Evolutionary conservation across 345 rosid genomes (phyloP).

Genomic region (Salix dunnii): DNA sequence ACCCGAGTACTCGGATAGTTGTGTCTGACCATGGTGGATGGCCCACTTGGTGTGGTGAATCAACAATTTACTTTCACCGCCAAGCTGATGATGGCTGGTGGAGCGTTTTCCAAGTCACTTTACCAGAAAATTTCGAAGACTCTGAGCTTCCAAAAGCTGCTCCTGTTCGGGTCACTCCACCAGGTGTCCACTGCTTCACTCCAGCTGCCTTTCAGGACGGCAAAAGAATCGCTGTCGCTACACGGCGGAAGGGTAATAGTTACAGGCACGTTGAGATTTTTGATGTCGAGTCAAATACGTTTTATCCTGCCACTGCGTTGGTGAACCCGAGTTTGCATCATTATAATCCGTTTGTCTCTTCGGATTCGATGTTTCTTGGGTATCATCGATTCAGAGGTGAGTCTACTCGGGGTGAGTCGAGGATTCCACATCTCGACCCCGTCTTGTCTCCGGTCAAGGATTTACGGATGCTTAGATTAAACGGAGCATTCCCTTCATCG

Average conservation of each 20-base stretch:
- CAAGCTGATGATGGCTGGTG: slow-evolving; percentile 88
- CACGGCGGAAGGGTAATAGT: slow-evolving; percentile 44
- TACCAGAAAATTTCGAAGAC: slow-evolving; percentile 28
- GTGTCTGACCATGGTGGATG: slow-evolving; percentile 68
- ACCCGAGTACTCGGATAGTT: slow-evolving; percentile 47
- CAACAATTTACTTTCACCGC: slow-evolving; percentile 69
- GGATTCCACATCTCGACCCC: slow-evolving; percentile 58
- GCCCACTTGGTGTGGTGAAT: slow-evolving; percentile 83
- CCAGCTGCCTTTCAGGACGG: slow-evolving; percentile 70
- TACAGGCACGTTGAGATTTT: slow-evolving; percentile 72
- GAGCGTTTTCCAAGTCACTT: slow-evolving; percentile 61
- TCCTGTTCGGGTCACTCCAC: slow-evolving; percentile 65
- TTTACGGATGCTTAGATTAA: slow-evolving; percentile 54
- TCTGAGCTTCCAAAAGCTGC: slow-evolving; percentile 22
- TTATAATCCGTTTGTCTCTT: slow-evolving; percentile 74
- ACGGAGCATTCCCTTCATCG: slow-evolving; percentile 65
- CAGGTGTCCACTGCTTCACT: slow-evolving; percentile 88
- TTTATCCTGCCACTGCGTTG: slow-evolving; percentile 46
- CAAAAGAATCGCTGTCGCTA: slow-evolving; percentile 62
- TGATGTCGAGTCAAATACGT: slow-evolving; percentile 38
- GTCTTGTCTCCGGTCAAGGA: slow-evolving; percentile 54
- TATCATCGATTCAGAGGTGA: slow-evolving; percentile 85
- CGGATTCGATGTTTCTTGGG: slow-evolving; percentile 46
- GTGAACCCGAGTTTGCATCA: slow-evolving; percentile 68
- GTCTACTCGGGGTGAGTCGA: slow-evolving; percentile 42